These are phyloP conservation scores for Neopestalotiopsis clavispora DNA, from an alignment of 2,329 filamentous ascomycete species.

Conservation along the genomic window DNA sequence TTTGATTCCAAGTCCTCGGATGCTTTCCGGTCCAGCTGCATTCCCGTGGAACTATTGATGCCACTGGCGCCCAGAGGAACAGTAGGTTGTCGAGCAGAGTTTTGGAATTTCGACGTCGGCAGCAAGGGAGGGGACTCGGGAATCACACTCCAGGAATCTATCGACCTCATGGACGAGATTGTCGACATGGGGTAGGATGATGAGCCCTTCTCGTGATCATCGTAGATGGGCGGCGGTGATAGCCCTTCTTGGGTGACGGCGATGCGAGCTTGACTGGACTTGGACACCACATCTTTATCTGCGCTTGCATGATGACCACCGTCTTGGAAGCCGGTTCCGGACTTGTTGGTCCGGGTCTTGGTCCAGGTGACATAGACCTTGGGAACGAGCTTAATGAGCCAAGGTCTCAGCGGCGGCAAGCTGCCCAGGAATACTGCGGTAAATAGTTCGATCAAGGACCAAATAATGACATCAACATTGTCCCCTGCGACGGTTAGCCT, in stretches of 20 bases:
- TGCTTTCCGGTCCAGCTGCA: neutral
- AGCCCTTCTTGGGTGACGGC: neutral
- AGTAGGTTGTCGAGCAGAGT: too few species aligned
- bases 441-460: neutral
- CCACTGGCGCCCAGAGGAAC: neutral
- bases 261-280: neutral
- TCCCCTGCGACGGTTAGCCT: neutral
- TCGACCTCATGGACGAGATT: neutral
- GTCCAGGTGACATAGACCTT: neutral
- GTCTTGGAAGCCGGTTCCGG: neutral
- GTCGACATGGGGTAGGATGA: neutral
- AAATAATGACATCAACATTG: neutral
- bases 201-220: neutral
- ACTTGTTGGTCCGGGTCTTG: neutral
- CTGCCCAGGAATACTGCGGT: neutral
- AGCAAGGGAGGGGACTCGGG: neutral
- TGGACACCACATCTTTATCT: neutral
- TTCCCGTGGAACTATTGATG: neutral
- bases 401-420: neutral
- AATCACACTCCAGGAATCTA: neutral
- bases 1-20: neutral
- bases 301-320: neutral
- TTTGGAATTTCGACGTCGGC: neutral
- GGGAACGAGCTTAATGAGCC: neutral
- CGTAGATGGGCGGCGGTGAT: neutral